Base-by-base conservation (phyloP, 345 rosid species). In the Melaleuca quinquenervia region DNA sequence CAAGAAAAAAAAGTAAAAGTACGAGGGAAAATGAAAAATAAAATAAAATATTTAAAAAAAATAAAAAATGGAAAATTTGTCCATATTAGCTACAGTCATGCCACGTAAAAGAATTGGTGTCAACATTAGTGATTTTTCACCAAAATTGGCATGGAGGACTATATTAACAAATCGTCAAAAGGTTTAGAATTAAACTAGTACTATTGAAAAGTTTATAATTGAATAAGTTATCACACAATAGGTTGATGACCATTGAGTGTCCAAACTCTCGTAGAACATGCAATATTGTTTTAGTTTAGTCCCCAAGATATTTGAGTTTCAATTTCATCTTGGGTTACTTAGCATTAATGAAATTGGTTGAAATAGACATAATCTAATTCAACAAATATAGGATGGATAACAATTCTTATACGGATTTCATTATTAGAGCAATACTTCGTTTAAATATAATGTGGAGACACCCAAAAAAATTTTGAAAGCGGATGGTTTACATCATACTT, bases 101-200 rank as follows among this genome's bases (percentile, higher is more conserved):
- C 1, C 32, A n/a, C 12, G 32, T 12, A 58, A 18, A 22, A 52
- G 3, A 1, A 6, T 22, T 0, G 0, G 21, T 22, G 2, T 18
- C 55, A 8, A 6, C 0, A 3, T 52, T 8, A 18, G 0, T 0
- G 24, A 52, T 52, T 52, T 52, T 20, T 0, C 0, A 6, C 8
- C 3, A 52, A 52, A 52, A 52, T 52, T 52, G 24, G 3, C 4
- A 3, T 0, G 6, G n/a, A n/a, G 2, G 70, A 29, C 32, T n/a
- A n/a, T 3, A n/a, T 58, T 58, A 7, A 58, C 32, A 58, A 58
- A 58, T 58, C 0, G 1, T n/a, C 27, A n/a, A 58, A n/a, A 58
- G 6, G 0, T 58, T 58, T 58, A 29, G 7, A 8, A 58, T 18
- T 26, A n/a, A 58, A n/a, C n/a, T 58, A 6, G 3, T 0, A 6